Percentiles rank a stretch among this genome's conserved stretches.
These are phyloP conservation scores for Penicillium sp. DNA, from an alignment of 2,329 filamentous ascomycete genomes.

Conservation along the genomic window DNA sequence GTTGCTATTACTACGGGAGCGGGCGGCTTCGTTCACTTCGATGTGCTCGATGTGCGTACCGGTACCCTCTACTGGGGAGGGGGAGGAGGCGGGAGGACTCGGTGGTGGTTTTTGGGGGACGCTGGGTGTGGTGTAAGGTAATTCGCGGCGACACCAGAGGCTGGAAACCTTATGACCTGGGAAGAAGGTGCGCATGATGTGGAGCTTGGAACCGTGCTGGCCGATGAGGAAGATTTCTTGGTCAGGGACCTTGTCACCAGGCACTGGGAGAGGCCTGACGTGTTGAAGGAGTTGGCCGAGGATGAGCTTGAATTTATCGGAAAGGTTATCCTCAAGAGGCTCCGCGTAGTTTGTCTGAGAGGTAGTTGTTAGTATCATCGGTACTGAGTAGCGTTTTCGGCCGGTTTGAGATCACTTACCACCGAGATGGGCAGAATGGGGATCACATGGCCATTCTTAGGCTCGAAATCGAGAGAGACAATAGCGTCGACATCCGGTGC, in stretches of 20 bases:
- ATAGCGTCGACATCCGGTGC: constrained; percentile 29
- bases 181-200: constrained; percentile 38
- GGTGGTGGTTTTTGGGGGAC: neutral
- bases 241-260: constrained; percentile 36
- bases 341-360: constrained; percentile 27
- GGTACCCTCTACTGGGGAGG: neutral
- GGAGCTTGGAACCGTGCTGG: constrained; percentile 37
- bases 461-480: constrained; percentile 29
- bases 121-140: constrained; percentile 5
- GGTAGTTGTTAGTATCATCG: neutral
- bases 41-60: constrained; percentile 1
- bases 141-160: constrained; percentile 32
- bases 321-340: constrained; percentile 26
- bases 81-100: neutral
- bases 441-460: constrained; percentile 8
- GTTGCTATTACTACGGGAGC: neutral
- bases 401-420: constrained; percentile 20
- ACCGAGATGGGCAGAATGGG: constrained; percentile 31
- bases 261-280: constrained; percentile 24
- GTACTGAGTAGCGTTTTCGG: no score
- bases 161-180: constrained; percentile 36
- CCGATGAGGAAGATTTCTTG: constrained; percentile 40
- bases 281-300: constrained; percentile 34
- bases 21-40: neutral
- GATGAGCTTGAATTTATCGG: constrained; percentile 36